Conservation (phyloP, 2,329 filamentous ascomycete genomes). For the Aspergillus neotritici region DNA sequence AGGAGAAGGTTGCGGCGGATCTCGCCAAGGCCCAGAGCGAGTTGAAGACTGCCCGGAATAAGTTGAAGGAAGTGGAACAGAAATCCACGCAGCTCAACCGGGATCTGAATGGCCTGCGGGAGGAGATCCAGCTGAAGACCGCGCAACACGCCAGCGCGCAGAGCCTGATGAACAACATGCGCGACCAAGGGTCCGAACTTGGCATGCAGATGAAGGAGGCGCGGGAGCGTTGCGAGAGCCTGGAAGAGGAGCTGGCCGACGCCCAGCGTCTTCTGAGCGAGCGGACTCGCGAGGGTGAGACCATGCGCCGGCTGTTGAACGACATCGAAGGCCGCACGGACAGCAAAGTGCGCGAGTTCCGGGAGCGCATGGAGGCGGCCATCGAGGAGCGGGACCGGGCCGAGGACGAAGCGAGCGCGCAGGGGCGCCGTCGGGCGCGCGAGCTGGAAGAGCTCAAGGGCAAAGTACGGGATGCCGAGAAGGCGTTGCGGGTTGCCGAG, state of each 20-base stretch:
- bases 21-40: slow-evolving; percentile 69
- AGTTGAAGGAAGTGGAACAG: slow-evolving; percentile 67
- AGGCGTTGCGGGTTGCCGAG: slow-evolving; percentile 62
- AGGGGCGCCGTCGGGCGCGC: slow-evolving; percentile 67
- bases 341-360: slow-evolving; percentile 77
- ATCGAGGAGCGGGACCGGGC: slow-evolving; percentile 90
- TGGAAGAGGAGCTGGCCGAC: slow-evolving; percentile 89
- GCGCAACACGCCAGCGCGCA: slow-evolving; percentile 83
- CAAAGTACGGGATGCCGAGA: slow-evolving; percentile 75
- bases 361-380: slow-evolving; percentile 77
- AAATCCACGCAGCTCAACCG: slow-evolving; percentile 62
- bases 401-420: slow-evolving; percentile 80
- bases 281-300: slow-evolving; percentile 85
- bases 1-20: slow-evolving; percentile 66
- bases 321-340: slow-evolving; percentile 84
- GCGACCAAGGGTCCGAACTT: slow-evolving; percentile 83
- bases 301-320: slow-evolving; percentile 80
- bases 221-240: slow-evolving; percentile 69
- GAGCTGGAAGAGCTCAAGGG: slow-evolving; percentile 82
- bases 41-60: slow-evolving; percentile 49
- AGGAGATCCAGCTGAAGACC: slow-evolving; percentile 77
- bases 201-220: slow-evolving; percentile 88
- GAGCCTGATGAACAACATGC: slow-evolving; percentile 82
- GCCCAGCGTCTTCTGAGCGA: slow-evolving; percentile 80
- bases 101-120: slow-evolving; percentile 63